Conservation (phyloP, 192 early-diverging fungal species). For the Umbelopsis sp. region DNA sequence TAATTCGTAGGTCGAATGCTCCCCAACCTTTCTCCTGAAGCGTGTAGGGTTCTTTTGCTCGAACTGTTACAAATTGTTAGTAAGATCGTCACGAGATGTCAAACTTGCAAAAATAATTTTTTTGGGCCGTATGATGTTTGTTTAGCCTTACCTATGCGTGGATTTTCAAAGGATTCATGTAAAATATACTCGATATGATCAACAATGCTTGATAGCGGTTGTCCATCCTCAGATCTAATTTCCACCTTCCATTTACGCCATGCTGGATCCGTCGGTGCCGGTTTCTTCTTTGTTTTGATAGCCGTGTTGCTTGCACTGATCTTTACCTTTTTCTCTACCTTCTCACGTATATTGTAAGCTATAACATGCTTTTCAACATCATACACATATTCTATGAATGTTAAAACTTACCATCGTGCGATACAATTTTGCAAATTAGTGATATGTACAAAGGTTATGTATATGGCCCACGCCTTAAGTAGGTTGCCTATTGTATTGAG, state of each 20-base stretch:
- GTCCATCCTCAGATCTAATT: background rate
- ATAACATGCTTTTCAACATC: no score
- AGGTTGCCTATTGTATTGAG: no score
- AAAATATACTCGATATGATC: conserved; percentile 29
- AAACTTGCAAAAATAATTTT: background rate
- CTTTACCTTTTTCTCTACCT: conserved; percentile 14
- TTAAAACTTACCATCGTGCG: no score
- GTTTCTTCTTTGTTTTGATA: conserved; percentile 20
- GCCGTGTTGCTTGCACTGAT: background rate
- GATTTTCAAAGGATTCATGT: conserved; percentile 27
- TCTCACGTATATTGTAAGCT: background rate
- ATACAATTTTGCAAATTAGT: no score
- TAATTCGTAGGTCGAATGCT: conserved; percentile 62
- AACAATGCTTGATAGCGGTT: background rate
- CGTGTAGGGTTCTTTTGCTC: conserved; percentile 49
- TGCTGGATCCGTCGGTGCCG: conserved; percentile 8
- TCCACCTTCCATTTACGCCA: conserved; percentile 21
- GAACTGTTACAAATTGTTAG: conserved; percentile 31
- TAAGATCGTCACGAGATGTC: background rate
- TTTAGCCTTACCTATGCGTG: conserved; percentile 19
- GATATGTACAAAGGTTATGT: no score
- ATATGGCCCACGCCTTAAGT: no score
- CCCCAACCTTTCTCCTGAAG: conserved; percentile 64
- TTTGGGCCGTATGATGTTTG: background rate
- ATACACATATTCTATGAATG: no score